Percentiles rank a stretch among this genome's conserved stretches.
phyloP scores from a whole-genome alignment of 306 rosid genomes.

The Cucurbita pepo region DNA sequence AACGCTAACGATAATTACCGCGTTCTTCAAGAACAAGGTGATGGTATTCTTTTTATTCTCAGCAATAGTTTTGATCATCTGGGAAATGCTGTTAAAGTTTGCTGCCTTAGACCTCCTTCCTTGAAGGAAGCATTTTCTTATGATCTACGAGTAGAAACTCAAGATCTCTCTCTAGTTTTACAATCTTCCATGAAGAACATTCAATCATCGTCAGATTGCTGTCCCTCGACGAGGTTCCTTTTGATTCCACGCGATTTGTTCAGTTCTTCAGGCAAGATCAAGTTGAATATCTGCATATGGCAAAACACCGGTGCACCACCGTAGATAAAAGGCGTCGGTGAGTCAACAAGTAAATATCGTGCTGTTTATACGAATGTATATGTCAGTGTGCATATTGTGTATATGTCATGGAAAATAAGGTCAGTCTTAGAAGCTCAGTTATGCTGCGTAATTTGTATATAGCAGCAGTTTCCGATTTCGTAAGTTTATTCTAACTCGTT shows the following conservation, averaged over 20 bases:
- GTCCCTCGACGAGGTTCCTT: conserved; percentile 16
- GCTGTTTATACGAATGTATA: background rate
- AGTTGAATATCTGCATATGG: conserved; percentile 32
- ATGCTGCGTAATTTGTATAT: background rate
- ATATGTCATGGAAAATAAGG: background rate
- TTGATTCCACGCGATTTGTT: conserved; percentile 26
- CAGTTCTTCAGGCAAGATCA: conserved; percentile 11
- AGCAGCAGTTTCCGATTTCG: background rate
- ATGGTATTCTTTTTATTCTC: conserved; percentile 29
- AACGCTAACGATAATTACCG: background rate
- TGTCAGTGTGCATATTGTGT: background rate
- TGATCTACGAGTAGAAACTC: conserved; percentile 25
- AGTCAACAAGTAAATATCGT: background rate
- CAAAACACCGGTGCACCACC: background rate
- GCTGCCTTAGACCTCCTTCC: conserved; percentile 30
- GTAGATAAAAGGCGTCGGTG: background rate
- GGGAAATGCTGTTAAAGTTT: conserved; percentile 31
- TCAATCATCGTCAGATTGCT: conserved; percentile 8
- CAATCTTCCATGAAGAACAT: conserved; percentile 24
- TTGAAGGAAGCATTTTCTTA: conserved; percentile 19
- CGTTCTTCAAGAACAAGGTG: conserved; percentile 36
- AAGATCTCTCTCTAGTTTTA: conserved; percentile 16
- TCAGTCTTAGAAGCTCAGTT: background rate
- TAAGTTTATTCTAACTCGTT: background rate
- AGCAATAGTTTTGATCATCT: conserved; percentile 14